Base-by-base conservation (phyloP, 257 asterid species). In the Penstemon newberryi region DNA sequence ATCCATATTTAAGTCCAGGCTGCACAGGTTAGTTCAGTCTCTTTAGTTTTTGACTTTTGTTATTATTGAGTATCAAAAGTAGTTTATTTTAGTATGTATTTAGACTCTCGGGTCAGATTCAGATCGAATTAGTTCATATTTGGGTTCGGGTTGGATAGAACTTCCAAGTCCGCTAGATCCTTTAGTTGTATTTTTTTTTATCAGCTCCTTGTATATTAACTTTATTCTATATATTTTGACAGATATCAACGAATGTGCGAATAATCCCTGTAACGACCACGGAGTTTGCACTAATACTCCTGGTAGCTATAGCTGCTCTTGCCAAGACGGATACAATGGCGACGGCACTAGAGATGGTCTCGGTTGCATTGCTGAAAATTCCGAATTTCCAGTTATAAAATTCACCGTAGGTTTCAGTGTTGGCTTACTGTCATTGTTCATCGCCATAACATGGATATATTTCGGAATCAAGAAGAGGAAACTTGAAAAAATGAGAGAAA, bases 181-280 rank as follows among this genome's bases (percentile, higher is more conserved):
- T 15, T 15, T 15, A 25, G 33, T 25, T 25, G 33, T 25, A 25
- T 25, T 25, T 25, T 25, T 25, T 25, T 0, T 1, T 25, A 25
- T 25, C 2, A 25, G 33, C 33, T 2, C 33, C 33, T 25, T 2
- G 2, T 1, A 25, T 25, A 25, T 25, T 25, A 25, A 25, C 0
- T 25, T 25, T 25, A 25, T 25, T 2, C 1, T 1, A 25, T 25
- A 1, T 1, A 25, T 25, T 2, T 39, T 13, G 19, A 6, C 74
- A 83, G 86, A 83, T 58, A 76, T 74, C 11, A 56, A 84, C 58
- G 89, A 84, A 65, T 84, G 89, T 64, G 62, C 25, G 4, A 65
- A 19, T 8, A 79, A 60, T 63, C 78, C 75, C 18, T 84, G 84
- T 67, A 73, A 49, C 25, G 67, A 55, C 36, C 37, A 72, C 57